These are phyloP conservation scores for Solanum hybrid DNA, from an alignment of 305 asterid genomes.

Conservation along the genomic window DNA sequence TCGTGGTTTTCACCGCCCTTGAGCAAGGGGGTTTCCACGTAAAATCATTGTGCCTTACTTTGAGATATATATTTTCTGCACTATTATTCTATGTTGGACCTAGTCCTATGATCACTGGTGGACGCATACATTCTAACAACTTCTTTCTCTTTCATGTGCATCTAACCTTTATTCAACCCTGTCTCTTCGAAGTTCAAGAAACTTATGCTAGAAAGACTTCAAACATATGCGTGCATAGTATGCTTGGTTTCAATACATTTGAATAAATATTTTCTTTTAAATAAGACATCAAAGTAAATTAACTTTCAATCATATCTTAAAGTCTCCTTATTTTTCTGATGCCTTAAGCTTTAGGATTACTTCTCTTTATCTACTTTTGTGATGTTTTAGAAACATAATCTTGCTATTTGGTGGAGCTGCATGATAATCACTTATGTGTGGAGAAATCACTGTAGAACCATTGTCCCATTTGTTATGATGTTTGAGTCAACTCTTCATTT, in stretches of 20 bases:
- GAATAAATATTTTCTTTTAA: not conserved
- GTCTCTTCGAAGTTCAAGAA: not conserved
- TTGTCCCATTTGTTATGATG: constrained; percentile 97
- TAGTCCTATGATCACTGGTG: not conserved
- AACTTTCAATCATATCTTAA: not conserved
- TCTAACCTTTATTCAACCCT: not conserved
- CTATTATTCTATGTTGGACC: not conserved
- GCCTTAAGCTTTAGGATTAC: not conserved
- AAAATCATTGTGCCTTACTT: not conserved
- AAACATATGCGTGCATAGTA: not conserved
- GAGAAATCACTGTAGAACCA: constrained; percentile 84
- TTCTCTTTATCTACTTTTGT: not conserved
- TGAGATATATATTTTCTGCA: not conserved
- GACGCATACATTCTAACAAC: not conserved
- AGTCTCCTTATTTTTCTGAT: not conserved
- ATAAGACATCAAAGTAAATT: not conserved
- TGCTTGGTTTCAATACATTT: not conserved
- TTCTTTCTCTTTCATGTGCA: not conserved
- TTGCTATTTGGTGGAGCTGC: constrained; percentile 59
- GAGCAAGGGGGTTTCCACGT: not conserved
- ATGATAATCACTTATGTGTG: constrained; percentile 61
- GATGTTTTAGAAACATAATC: constrained; percentile 44
- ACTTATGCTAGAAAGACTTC: not conserved
- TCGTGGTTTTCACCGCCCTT: not conserved
- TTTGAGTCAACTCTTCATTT: constrained; percentile 15